These are phyloP conservation scores for Clavariopsis aquatica DNA, from an alignment of 495 filamentous ascomycete genomes.

Conservation along the genomic window DNA sequence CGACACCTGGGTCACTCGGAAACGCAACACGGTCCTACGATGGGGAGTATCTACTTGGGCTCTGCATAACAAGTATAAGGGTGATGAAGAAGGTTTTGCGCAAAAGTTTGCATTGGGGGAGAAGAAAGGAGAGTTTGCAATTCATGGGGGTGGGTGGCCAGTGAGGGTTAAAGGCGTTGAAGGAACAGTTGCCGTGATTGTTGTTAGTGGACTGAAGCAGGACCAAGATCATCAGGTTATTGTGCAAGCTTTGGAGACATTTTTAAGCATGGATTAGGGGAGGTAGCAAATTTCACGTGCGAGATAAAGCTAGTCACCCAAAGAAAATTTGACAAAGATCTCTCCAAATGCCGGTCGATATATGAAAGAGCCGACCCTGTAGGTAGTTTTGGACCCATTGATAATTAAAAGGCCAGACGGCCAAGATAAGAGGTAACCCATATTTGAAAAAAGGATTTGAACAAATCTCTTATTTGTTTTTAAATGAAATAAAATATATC, in stretches of 20 bases:
- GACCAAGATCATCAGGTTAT: constrained; percentile 76
- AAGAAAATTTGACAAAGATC: too few species aligned
- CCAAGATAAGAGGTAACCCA: too few species aligned
- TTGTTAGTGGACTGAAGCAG: constrained; percentile 75
- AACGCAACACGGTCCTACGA: constrained; percentile 66
- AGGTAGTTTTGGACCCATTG: too few species aligned
- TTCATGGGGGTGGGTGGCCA: constrained; percentile 73
- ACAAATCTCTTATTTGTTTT: too few species aligned
- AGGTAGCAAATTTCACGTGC: too few species aligned
- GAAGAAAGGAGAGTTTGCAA: constrained; percentile 61
- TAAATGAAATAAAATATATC: too few species aligned
- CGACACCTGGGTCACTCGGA: constrained; percentile 51
- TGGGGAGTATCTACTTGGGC: constrained; percentile 66
- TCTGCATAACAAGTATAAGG: constrained; percentile 60
- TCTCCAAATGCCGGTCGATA: too few species aligned
- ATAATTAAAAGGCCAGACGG: too few species aligned
- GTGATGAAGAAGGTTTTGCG: constrained; percentile 60
- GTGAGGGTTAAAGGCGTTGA: constrained; percentile 68
- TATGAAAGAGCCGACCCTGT: too few species aligned
- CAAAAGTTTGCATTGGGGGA: constrained; percentile 57
- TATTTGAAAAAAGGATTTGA: too few species aligned
- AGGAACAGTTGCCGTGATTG: constrained; percentile 68
- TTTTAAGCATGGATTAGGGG: background rate
- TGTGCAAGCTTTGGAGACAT: constrained; percentile 60
- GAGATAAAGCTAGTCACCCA: too few species aligned